phyloP scores from a whole-genome alignment of 345 rosid genomes.

The Noccaea caerulescens region DNA sequence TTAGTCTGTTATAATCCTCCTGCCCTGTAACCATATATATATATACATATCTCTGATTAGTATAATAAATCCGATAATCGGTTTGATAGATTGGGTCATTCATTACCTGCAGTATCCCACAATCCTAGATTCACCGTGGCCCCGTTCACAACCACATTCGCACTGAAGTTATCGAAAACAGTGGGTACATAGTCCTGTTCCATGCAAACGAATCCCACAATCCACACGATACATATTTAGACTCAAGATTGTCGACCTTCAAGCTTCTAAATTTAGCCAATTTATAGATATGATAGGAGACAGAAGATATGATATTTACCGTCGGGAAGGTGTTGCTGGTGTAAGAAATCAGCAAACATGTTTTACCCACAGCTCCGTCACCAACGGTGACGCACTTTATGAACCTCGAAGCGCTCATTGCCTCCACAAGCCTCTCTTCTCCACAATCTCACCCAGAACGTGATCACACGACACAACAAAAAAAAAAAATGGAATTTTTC shows the following conservation, averaged over 20 bases:
- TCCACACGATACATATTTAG: neutral
- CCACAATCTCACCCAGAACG: neutral
- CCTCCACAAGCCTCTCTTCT: slow-evolving; percentile 16
- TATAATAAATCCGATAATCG: neutral
- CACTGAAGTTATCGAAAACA: slow-evolving; percentile 93
- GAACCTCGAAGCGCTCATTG: slow-evolving; percentile 46
- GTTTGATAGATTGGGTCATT: neutral
- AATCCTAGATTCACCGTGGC: slow-evolving; percentile 81
- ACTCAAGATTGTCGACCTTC: neutral
- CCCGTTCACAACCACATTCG: slow-evolving; percentile 89
- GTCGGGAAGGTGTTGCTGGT: slow-evolving; percentile 45
- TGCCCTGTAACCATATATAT: slow-evolving; percentile 57
- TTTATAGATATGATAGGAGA: no score
- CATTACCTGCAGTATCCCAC: slow-evolving; percentile 95
- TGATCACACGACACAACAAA: neutral
- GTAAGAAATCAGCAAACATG: slow-evolving; percentile 41
- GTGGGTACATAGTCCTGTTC: slow-evolving; percentile 89
- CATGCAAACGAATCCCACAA: neutral
- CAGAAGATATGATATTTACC: slow-evolving; percentile 5
- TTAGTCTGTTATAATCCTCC: slow-evolving; percentile 86
- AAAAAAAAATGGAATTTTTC: neutral
- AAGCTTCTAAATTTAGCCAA: neutral
- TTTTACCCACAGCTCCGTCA: slow-evolving; percentile 48
- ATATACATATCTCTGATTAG: neutral
- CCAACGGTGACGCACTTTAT: slow-evolving; percentile 44